phyloP scores from a whole-genome alignment of 1,284 basidiomycete species.

The Sanghuangporus sanghuang region DNA sequence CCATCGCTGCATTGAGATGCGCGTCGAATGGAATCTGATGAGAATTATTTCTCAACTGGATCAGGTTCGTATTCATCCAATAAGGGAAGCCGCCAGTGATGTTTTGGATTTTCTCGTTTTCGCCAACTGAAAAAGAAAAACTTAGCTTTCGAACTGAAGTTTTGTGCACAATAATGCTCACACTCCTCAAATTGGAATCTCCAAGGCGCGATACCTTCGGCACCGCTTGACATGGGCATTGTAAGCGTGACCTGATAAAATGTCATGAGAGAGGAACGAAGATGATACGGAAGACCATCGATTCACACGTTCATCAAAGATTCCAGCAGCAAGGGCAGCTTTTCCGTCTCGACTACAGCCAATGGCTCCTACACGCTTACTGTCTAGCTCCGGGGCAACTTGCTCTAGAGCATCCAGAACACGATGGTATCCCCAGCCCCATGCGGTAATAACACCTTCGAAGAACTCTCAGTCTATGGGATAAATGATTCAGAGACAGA shows the following conservation, averaged over 20 bases:
- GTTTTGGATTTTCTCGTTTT: conserved; percentile 20
- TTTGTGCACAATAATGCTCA: not conserved
- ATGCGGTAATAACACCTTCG: conserved; percentile 21
- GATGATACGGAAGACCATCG: not conserved
- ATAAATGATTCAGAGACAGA: not conserved
- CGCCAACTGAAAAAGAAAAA: conserved; percentile 11
- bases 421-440: conserved; percentile 23
- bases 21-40: conserved; percentile 21
- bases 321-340: conserved; percentile 19
- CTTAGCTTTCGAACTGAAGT: not conserved
- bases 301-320: conserved; percentile 20
- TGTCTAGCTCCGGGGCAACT: conserved; percentile 20
- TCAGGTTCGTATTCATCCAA: conserved; percentile 20
- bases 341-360: conserved; percentile 22
- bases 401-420: conserved; percentile 19
- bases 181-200: conserved; percentile 20
- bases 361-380: conserved; percentile 18
- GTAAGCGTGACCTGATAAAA: conserved; percentile 18
- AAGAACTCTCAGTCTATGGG: not conserved
- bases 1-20: conserved; percentile 17
- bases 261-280: not conserved
- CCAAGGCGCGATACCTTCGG: conserved; percentile 19
- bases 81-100: conserved; percentile 17
- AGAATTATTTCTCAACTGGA: conserved; percentile 18
- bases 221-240: conserved; percentile 20